Percentiles rank a stretch among this genome's conserved stretches.
Evolutionary conservation across 495 filamentous ascomycete species (phyloP).

Genomic region (Xylaria longipes): DNA sequence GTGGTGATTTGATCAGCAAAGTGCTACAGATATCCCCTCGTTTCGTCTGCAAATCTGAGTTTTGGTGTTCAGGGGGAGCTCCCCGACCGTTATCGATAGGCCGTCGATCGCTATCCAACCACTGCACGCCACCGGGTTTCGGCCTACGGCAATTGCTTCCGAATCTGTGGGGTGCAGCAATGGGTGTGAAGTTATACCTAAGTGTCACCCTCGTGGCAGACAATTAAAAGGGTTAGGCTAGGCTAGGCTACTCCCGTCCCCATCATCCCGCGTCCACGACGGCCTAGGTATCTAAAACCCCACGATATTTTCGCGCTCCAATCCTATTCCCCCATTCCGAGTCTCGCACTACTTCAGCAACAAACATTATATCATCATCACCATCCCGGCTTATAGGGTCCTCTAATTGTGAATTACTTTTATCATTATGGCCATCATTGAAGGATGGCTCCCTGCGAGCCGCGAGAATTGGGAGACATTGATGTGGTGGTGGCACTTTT

Average conservation of each 20-base stretch:
- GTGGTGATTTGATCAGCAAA: background rate
- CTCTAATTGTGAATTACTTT: too few relatives aligned
- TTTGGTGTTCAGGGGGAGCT: background rate
- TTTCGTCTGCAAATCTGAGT: background rate
- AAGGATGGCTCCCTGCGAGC: conserved; percentile 59
- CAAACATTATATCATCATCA: background rate
- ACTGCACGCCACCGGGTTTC: background rate
- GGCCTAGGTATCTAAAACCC: conserved; percentile 8
- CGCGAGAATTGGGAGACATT: conserved; percentile 57
- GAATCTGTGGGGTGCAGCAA: background rate
- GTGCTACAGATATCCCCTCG: background rate
- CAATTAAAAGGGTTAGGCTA: conserved; percentile 6
- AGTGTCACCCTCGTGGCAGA: background rate
- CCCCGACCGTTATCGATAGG: background rate
- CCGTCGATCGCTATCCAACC: background rate
- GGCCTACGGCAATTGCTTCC: background rate
- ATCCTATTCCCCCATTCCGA: background rate
- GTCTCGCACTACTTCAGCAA: background rate
- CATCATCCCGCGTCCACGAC: conserved; percentile 3
- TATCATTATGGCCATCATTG: conserved; percentile 43
- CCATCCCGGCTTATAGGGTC: too few relatives aligned
- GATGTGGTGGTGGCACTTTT: conserved; percentile 60
- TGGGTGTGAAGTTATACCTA: background rate
- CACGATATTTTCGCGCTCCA: conserved; percentile 5
- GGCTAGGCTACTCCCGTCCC: background rate